These are phyloP conservation scores for Vitis labrusca DNA, from an alignment of 164 flowering plant species.

Conservation along the genomic window DNA sequence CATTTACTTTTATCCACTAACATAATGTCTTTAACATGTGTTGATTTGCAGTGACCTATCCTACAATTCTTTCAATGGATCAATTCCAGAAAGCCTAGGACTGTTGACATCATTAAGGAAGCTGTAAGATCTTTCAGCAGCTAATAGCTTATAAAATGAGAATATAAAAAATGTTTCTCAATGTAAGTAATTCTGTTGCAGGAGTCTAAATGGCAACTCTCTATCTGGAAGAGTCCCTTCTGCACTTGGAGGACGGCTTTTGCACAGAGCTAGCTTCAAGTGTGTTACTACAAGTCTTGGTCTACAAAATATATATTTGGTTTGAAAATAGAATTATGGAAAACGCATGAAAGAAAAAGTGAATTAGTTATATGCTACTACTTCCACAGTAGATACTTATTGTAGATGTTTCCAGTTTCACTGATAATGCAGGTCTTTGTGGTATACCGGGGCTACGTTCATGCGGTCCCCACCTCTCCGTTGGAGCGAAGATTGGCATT, in stretches of 20 bases:
- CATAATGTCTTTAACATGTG: too few species aligned
- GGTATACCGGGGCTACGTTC: slow-evolving; percentile 90
- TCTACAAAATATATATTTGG: not conserved
- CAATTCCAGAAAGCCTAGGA: slow-evolving; percentile 94
- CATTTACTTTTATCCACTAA: not conserved
- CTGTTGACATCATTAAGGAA: slow-evolving; percentile 59
- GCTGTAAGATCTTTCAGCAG: slow-evolving; percentile 57
- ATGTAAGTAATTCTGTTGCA: slow-evolving; percentile 34
- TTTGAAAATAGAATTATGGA: not conserved
- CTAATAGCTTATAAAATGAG: not conserved
- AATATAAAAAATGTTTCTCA: not conserved
- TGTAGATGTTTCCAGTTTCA: slow-evolving; percentile 57
- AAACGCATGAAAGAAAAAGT: too few species aligned
- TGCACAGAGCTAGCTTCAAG: slow-evolving; percentile 98
- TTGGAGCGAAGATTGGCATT: slow-evolving; percentile 71
- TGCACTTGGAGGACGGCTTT: slow-evolving; percentile 80
- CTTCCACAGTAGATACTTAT: slow-evolving; percentile 8
- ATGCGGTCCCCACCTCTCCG: slow-evolving; percentile 86
- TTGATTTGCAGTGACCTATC: slow-evolving; percentile 78
- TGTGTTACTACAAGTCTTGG: slow-evolving; percentile 27
- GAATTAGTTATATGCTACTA: not conserved
- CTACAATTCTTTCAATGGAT: slow-evolving; percentile 81
- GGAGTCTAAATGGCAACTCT: slow-evolving; percentile 89
- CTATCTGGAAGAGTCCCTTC: slow-evolving; percentile 88
- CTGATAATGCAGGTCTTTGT: slow-evolving; percentile 90